phyloP scores from a whole-genome alignment of 306 rosid species.

The Malus asiatica region DNA sequence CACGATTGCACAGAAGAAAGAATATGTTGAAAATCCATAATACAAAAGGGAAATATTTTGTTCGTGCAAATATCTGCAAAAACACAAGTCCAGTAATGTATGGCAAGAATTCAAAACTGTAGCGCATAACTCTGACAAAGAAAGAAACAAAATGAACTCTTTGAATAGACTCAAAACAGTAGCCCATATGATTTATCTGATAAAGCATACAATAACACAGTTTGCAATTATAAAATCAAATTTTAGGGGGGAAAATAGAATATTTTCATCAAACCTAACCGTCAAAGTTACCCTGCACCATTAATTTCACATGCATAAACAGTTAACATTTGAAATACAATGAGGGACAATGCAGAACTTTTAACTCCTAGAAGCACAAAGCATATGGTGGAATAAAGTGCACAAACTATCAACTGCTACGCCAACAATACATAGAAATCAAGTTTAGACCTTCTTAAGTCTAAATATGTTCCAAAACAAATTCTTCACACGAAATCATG shows the following conservation, averaged over 20 bases:
- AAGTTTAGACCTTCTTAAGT: not conserved
- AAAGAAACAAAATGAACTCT: not conserved
- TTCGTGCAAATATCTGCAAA: slow-evolving; percentile 64
- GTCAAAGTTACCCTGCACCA: not conserved
- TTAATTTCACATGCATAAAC: not conserved
- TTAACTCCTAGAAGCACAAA: not conserved
- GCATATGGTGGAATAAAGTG: not conserved
- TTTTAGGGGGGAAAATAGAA: not conserved
- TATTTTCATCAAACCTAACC: too few relatives aligned
- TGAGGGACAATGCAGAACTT: not conserved
- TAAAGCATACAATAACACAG: not conserved
- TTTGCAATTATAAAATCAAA: not conserved
- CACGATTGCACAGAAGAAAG: slow-evolving; percentile 81
- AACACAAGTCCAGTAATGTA: slow-evolving; percentile 13
- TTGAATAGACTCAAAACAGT: not conserved
- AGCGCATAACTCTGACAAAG: not conserved
- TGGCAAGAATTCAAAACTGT: slow-evolving; percentile 4
- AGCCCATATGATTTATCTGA: too few relatives aligned
- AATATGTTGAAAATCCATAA: slow-evolving; percentile 80
- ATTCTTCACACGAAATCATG: not conserved
- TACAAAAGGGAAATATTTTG: slow-evolving; percentile 50
- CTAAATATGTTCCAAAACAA: not conserved
- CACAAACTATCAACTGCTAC: not conserved
- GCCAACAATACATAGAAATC: not conserved
- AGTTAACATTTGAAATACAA: not conserved